Evolutionary conservation across 1,139 yeast species (phyloP), one percentile per base, ranked within the genome.

Genomic region (Magnusiomyces suaveolens): DNA sequence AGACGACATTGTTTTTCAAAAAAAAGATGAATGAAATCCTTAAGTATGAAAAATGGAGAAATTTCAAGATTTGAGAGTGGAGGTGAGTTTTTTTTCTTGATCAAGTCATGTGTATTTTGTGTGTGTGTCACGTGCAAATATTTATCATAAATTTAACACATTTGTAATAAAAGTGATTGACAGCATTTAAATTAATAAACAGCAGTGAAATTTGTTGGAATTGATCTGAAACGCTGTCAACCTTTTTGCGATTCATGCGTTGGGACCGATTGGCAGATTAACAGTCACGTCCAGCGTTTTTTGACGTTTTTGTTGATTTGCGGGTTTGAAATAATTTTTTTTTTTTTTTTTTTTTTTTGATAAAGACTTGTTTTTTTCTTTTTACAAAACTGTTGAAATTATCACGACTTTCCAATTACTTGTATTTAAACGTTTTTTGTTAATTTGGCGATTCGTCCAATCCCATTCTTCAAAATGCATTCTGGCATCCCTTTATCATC

Each of bases 201-300:
- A n/a, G n/a, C n/a, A n/a, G n/a, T n/a, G n/a, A n/a, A n/a, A n/a
- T n/a, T n/a, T n/a, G n/a, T n/a, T n/a, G n/a, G n/a, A n/a, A n/a
- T n/a, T n/a, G n/a, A n/a, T n/a, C n/a, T n/a, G n/a, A n/a, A n/a
- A n/a, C n/a, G n/a, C n/a, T n/a, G n/a, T n/a, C n/a, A n/a, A 38
- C 41, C 16, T 38, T 38, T n/a, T 38, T 38, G 41, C 18, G 41
- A 38, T 38, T 38, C 18, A 32, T 32, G 38, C 16, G 14, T n/a
- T n/a, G n/a, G n/a, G n/a, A n/a, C n/a, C n/a, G n/a, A n/a, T n/a
- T n/a, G n/a, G n/a, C n/a, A n/a, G n/a, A 23, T 97, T 97, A 32
- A 92, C 97, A 1, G 95, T 92, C 36, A 92, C 92, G 98, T 98
- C 98, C 2, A 98, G 92, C 68, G 86, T 95, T 1, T 74, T 92